Conservation (phyloP, 768 basidiomycete species). For the Russula ochroleuca region DNA sequence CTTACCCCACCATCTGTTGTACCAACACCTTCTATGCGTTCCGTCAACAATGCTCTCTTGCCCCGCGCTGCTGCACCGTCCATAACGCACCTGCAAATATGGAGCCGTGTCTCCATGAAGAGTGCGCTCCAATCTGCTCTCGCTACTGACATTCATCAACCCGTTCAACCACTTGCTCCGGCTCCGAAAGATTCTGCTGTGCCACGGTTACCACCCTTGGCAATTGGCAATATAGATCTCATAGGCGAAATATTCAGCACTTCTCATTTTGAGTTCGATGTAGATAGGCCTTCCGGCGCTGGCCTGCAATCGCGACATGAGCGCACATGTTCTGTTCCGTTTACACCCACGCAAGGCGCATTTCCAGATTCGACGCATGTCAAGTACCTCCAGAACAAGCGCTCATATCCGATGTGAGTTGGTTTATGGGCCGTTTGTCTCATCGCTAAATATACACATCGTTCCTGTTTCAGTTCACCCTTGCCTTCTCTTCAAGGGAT, state of each 20-base stretch:
- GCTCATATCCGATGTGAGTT: conserved; percentile 11
- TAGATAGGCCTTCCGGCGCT: conserved; percentile 3
- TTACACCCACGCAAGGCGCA: conserved; percentile 10
- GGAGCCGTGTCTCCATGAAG: conserved; percentile 27
- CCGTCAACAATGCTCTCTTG: conserved; percentile 1
- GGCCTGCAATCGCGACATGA: conserved; percentile 20
- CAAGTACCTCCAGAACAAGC: conserved; percentile 10
- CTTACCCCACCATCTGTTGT: conserved; percentile 26
- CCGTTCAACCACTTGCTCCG: conserved; percentile 2
- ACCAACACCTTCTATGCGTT: conserved; percentile 21
- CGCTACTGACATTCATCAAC: conserved; percentile 22
- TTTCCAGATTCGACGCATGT: neutral
- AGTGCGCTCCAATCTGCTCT: conserved; percentile 27
- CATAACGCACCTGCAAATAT: conserved; percentile 22
- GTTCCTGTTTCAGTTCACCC: conserved; percentile 1
- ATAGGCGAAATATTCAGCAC: conserved; percentile 27
- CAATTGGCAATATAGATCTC: conserved; percentile 22
- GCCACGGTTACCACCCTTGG: conserved; percentile 25
- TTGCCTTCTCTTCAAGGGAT: conserved; percentile 5
- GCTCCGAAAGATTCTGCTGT: conserved; percentile 4
- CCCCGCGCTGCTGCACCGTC: conserved; percentile 17
- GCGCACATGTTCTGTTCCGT: conserved; percentile 26
- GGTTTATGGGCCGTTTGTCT: neutral
- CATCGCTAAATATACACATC: neutral
- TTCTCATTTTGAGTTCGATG: conserved; percentile 16